Evolutionary conservation across 169 alveolate genomes (phyloP), one percentile per base, ranked within the genome.

Genomic region (Prorocentrum cordatum): DNA sequence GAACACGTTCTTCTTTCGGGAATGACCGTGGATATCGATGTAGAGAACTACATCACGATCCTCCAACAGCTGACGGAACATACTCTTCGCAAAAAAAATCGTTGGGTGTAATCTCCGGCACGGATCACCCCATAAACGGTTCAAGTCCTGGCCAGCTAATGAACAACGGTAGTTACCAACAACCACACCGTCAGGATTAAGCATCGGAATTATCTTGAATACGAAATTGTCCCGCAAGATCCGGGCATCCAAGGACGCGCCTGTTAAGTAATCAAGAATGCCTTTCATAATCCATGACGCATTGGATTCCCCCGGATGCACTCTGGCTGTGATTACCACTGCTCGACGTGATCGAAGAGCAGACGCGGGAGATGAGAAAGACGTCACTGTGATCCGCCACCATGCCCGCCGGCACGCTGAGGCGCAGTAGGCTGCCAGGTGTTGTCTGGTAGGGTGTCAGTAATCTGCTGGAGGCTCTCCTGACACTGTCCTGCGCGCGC

Each of bases 11-110:
- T 95, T 94, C 89, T 95, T 95, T 64, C 96, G 93, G 22, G 97
- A 94, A 92, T 96, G 98, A 1, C 98, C 98, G 85, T 96, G 98
- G 73, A 96, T 92, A 91, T 96, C 98, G 73, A 97, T 94, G 80
- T 92, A 95, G 62, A 96, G 90, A 39, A 92, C 94, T 20, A 95
- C 82, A 18, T 84, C 92, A 26, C 92, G 66, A 45, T 84, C 92
- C 18, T 84, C 92, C 32, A 84, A 47, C 29, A 84, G 31, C 33
- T 68, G 93, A 20, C 93, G 91, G 31, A 94, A 92, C 87, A 94
- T 66, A 62, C 73, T 86, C 27, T 95, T 95, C 26, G 95, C 79
- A 92, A 92, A 85, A 85, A 35, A 94, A 24, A 95, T 92, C 32
- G 95, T 94, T 20, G 96, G 97, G 67, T 94, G 95, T 75, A 94